Evolutionary conservation across 140 eudicot species (phyloP).

Genomic region (Cichorium intybus): DNA sequence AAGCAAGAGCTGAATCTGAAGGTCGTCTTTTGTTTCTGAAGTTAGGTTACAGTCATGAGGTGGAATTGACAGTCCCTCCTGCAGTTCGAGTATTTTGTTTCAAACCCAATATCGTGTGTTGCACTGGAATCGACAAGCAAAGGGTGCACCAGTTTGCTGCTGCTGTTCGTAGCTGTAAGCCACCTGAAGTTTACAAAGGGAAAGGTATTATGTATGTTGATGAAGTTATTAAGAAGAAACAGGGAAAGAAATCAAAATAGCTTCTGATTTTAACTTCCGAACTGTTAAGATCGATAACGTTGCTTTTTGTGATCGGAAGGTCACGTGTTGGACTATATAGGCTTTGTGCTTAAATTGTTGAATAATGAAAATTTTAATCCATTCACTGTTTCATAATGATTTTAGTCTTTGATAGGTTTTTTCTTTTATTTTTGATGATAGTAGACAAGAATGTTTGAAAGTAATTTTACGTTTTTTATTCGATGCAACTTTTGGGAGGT

Average conservation of each 20-base stretch:
- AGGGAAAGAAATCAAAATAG: conserved; percentile 40
- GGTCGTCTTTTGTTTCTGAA: conserved; percentile 35
- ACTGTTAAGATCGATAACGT: too few relatives aligned
- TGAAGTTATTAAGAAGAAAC: conserved; percentile 37
- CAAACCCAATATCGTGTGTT: conserved; percentile 37
- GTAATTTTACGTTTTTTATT: too few relatives aligned
- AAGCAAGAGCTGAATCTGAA: conserved; percentile 44
- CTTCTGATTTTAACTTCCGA: background rate
- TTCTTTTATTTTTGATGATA: too few relatives aligned
- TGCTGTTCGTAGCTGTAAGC: conserved; percentile 39
- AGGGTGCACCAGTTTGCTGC: conserved; percentile 44
- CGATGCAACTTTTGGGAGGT: too few relatives aligned
- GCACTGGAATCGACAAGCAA: conserved; percentile 45
- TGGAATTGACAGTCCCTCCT: conserved; percentile 33
- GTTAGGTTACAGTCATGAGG: conserved; percentile 40
- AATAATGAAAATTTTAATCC: too few relatives aligned
- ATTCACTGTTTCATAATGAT: too few relatives aligned
- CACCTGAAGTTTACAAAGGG: conserved; percentile 43
- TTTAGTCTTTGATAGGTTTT: too few relatives aligned
- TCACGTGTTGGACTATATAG: too few relatives aligned
- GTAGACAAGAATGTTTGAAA: too few relatives aligned
- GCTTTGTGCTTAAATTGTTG: too few relatives aligned
- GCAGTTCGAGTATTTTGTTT: conserved; percentile 41
- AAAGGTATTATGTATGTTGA: conserved; percentile 44
- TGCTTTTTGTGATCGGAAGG: too few relatives aligned